Conservation (phyloP, 306 rosid species). For the Prunus persica region DNA sequence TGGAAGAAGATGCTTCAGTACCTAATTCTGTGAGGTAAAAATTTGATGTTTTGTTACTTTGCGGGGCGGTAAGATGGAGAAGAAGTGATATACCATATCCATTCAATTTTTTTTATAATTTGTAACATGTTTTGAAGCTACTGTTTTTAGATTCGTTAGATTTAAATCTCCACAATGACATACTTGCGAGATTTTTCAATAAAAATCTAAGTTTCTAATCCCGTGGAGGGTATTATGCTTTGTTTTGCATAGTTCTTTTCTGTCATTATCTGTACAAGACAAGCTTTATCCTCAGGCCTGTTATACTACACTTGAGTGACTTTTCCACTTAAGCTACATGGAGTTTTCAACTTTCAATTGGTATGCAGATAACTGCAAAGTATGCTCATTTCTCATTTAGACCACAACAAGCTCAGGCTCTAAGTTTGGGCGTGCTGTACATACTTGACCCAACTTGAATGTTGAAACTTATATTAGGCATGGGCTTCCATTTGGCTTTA, state of each 20-base stretch:
- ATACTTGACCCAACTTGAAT: not conserved
- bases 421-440: not conserved
- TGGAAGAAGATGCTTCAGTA: conserved; percentile 37
- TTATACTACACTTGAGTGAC: not conserved
- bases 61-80: conserved; percentile 27
- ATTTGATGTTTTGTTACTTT: conserved; percentile 11
- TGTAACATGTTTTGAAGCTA: conserved; percentile 15
- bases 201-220: conserved; percentile 17
- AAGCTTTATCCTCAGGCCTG: not conserved
- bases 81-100: conserved; percentile 15
- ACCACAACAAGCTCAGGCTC: not conserved
- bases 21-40: conserved; percentile 30
- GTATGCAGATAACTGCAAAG: not conserved
- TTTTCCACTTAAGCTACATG: not conserved
- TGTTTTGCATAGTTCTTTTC: not conserved
- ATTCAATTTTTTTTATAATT: conserved; percentile 14
- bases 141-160: conserved; percentile 25
- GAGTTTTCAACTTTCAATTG: not conserved
- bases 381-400: not conserved
- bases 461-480: not conserved
- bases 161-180: conserved; percentile 23
- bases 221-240: conserved; percentile 24
- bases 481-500: not conserved
- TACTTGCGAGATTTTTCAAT: conserved; percentile 18
- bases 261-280: not conserved